phyloP scores from a whole-genome alignment of 2,329 filamentous ascomycete species.

The Aspergillus nomiae region DNA sequence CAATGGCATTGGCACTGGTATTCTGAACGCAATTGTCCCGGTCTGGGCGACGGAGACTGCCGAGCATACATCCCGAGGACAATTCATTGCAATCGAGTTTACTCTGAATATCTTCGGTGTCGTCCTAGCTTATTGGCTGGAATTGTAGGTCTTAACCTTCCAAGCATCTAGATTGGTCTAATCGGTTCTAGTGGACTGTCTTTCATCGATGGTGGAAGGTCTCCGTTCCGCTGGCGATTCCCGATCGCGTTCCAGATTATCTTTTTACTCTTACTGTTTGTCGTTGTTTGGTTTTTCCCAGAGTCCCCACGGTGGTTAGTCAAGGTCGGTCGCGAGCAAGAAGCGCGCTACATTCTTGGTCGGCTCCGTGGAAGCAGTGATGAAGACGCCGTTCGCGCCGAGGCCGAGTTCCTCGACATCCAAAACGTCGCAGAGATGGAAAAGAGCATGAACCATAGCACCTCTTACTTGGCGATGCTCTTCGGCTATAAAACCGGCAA shows the following conservation, averaged over 20 bases:
- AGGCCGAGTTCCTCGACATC: slow-evolving; percentile 70
- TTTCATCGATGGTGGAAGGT: slow-evolving; percentile 61
- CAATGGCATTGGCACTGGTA: slow-evolving; percentile 69
- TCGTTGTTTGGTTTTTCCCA: slow-evolving; percentile 66
- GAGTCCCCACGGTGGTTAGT: slow-evolving; percentile 63
- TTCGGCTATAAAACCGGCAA: slow-evolving; percentile 67
- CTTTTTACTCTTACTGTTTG: slow-evolving; percentile 60
- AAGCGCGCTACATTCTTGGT: slow-evolving; percentile 66
- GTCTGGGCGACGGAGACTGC: slow-evolving; percentile 73
- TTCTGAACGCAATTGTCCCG: slow-evolving; percentile 70
- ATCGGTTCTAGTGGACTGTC: slow-evolving; percentile 51
- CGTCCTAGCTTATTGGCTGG: slow-evolving; percentile 63
- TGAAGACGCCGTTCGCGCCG: slow-evolving; percentile 56
- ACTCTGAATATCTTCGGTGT: slow-evolving; percentile 73
- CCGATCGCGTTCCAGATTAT: slow-evolving; percentile 71
- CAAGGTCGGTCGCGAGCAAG: slow-evolving; percentile 66
- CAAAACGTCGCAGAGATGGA: slow-evolving; percentile 64
- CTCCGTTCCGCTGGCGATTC: slow-evolving; percentile 66
- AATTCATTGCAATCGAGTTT: slow-evolving; percentile 72
- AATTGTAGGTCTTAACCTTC: slow-evolving; percentile 43
- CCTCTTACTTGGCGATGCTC: slow-evolving; percentile 67
- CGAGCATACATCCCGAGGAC: slow-evolving; percentile 67
- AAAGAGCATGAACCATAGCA: slow-evolving; percentile 52
- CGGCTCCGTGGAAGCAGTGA: slow-evolving; percentile 63
- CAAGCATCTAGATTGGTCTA: background rate